phyloP scores from a whole-genome alignment of 441 rosid species.

The Erysimum cheiri region DNA sequence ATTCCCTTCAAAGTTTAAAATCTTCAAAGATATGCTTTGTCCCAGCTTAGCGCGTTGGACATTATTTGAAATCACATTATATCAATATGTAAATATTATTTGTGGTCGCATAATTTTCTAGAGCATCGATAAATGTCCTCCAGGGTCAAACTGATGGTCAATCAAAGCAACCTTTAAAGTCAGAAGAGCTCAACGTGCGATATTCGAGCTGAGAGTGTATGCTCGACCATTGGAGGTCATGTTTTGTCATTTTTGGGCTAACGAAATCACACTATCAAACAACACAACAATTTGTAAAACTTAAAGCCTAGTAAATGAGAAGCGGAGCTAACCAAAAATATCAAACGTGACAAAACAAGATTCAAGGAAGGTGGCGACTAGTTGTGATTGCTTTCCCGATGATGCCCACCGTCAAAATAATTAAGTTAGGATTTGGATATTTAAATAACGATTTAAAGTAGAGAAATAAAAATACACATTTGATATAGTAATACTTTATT shows the following conservation, averaged over 20 bases:
- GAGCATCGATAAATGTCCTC: background rate
- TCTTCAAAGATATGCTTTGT: constrained; percentile 38
- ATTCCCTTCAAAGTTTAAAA: constrained; percentile 15
- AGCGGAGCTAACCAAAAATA: background rate
- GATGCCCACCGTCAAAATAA: background rate
- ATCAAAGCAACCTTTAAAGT: background rate
- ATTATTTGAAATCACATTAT: constrained; percentile 9
- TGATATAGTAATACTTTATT: too few species aligned
- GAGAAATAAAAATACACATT: too few species aligned
- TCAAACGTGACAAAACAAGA: too few species aligned
- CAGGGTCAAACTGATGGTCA: background rate
- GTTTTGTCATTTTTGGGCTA: background rate
- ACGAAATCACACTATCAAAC: background rate
- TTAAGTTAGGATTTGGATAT: background rate
- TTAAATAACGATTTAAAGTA: too few species aligned
- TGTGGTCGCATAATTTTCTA: background rate
- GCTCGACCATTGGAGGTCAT: background rate
- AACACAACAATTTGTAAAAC: background rate
- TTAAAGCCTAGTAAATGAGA: background rate
- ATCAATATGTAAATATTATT: background rate
- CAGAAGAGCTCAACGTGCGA: background rate
- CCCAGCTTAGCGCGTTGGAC: constrained; percentile 7
- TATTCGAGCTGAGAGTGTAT: background rate
- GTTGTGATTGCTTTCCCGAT: background rate
- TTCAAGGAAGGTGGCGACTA: background rate